Base-by-base conservation (phyloP, 192 early-diverging fungal species). In the Coemansia sp. region DNA sequence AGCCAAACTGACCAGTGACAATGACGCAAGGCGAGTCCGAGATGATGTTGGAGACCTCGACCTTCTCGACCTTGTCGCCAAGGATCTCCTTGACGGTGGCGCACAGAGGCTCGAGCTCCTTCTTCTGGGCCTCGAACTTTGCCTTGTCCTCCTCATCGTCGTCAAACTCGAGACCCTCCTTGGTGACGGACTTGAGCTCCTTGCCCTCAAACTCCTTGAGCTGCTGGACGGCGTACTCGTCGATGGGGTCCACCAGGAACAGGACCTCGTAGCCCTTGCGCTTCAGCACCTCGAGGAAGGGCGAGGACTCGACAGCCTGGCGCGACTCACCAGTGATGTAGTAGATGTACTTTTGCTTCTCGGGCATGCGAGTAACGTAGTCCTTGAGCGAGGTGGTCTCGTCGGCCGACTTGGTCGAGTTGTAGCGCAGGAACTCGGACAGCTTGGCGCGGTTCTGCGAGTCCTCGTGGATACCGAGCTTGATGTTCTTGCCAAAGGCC, bases 261-360 rank as follows among this genome's bases (percentile, higher is more conserved):
- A 98, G 87, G 48, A 99, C 97, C 80, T 99, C 97, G 79, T 92
- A 95, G 85, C 94, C 94, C 89, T 94, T 94, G 93, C 96, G 95
- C 93, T 95, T 98, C 82, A 99, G 88, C 57, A 91, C 93, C 85
- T 99, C 98, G 37, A 97, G 84, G 93, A 97, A 99, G 46, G 97
- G 96, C 72, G 94, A 92, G 84, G 93, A 93, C 86, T 98, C 96
- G 67, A 97, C 94, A 35, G 90, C 91, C 71, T 90, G 88, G 69
- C 89, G 89, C 73, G 91, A 93, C 87, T 97, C 94, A 63, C 95
- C 96, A 60, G 96, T 97, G 88, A 98, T 96, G 86, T 94, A 95
- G 88, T 98, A 99, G 85, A 99, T 99, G 88, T 93, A 91, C 92
- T 98, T 96, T 85, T 99, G 98, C 91, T 95, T 95, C 88, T 97